phyloP scores from a whole-genome alignment of 495 filamentous ascomycete genomes.

The Penicillium flavigenum region DNA sequence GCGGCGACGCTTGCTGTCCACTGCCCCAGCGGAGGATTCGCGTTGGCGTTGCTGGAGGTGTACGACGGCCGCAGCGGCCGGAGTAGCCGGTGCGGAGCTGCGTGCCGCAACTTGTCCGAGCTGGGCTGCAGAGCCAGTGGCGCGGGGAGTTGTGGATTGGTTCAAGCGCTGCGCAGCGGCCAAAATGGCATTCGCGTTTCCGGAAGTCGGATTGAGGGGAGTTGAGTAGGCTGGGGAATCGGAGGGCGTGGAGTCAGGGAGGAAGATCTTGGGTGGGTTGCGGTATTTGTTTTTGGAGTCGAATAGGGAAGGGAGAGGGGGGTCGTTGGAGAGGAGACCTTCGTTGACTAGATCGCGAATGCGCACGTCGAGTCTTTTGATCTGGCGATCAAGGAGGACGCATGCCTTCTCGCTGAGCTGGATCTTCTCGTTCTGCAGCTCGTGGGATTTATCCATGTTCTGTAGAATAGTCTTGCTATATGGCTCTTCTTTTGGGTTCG shows the following conservation, averaged over 20 bases:
- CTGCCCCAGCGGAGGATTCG: conserved; percentile 74
- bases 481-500: conserved; percentile 83
- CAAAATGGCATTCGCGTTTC: conserved; percentile 42
- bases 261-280: conserved; percentile 54
- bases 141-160: conserved; percentile 38
- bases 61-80: conserved; percentile 56
- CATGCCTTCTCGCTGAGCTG: conserved; percentile 74
- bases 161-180: conserved; percentile 49
- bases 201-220: conserved; percentile 43
- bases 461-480: conserved; percentile 68
- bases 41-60: conserved; percentile 63
- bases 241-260: conserved; percentile 46
- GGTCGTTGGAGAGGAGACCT: conserved; percentile 73
- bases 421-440: conserved; percentile 85
- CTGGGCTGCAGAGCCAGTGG: conserved; percentile 21
- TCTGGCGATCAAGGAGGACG: conserved; percentile 79
- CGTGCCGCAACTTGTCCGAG: conserved; percentile 33
- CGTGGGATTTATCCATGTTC: conserved; percentile 67
- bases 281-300: conserved; percentile 57
- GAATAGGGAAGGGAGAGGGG: conserved; percentile 75
- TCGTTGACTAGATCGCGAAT: conserved; percentile 81
- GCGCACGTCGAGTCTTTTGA: conserved; percentile 81
- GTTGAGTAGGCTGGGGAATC: conserved; percentile 40
- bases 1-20: conserved; percentile 71
- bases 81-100: conserved; percentile 64